Percentiles rank a stretch among this genome's conserved stretches.
These are phyloP conservation scores for Tolypocladium endophyticum DNA, from an alignment of 2,329 filamentous ascomycete species.

Conservation along the genomic window DNA sequence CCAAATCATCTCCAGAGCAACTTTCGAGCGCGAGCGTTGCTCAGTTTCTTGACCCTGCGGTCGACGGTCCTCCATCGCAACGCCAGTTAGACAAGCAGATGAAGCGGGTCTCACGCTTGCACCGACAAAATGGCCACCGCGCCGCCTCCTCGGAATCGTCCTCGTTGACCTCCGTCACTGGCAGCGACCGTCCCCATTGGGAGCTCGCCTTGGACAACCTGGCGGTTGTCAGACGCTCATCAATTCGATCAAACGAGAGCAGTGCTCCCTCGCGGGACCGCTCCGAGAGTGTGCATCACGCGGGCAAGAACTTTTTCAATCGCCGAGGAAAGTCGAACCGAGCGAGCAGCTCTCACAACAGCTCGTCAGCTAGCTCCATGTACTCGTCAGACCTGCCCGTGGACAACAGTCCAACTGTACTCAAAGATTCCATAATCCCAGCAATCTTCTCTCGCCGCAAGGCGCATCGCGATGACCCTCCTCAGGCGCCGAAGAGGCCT, in stretches of 20 bases:
- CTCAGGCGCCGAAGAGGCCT: slow-evolving; percentile 29
- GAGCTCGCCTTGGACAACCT: slow-evolving; percentile 37
- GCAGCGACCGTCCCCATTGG: slow-evolving; percentile 34
- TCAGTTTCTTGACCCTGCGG: slow-evolving; percentile 44
- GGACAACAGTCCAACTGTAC: slow-evolving; percentile 20
- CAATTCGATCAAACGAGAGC: slow-evolving; percentile 42
- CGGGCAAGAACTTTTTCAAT: slow-evolving; percentile 50
- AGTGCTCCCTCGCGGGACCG: slow-evolving; percentile 42
- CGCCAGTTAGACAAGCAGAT: slow-evolving; percentile 49
- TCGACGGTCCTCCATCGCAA: slow-evolving; percentile 52
- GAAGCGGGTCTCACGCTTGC: slow-evolving; percentile 38
- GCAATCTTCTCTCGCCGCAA: slow-evolving; percentile 42
- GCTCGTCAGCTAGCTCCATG: slow-evolving; percentile 35
- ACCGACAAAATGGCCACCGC: slow-evolving; percentile 18
- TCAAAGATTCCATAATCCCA: slow-evolving; percentile 36
- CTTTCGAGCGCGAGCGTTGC: slow-evolving; percentile 13
- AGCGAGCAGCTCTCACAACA: slow-evolving; percentile 37
- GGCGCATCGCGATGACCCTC: slow-evolving; percentile 21
- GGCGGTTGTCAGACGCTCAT: slow-evolving; percentile 44
- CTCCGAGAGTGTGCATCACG: slow-evolving; percentile 48
- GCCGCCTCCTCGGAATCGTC: slow-evolving; percentile 45
- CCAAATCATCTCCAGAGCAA: slow-evolving; percentile 5
- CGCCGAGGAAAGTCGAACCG: slow-evolving; percentile 39
- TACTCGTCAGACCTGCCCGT: slow-evolving; percentile 32
- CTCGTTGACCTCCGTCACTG: slow-evolving; percentile 35